A percentile compares a stretch with the other conserved stretches of the same genome.
phyloP scores from a whole-genome alignment of 2,329 filamentous ascomycete genomes.

The Chaetomium globosum region DNA sequence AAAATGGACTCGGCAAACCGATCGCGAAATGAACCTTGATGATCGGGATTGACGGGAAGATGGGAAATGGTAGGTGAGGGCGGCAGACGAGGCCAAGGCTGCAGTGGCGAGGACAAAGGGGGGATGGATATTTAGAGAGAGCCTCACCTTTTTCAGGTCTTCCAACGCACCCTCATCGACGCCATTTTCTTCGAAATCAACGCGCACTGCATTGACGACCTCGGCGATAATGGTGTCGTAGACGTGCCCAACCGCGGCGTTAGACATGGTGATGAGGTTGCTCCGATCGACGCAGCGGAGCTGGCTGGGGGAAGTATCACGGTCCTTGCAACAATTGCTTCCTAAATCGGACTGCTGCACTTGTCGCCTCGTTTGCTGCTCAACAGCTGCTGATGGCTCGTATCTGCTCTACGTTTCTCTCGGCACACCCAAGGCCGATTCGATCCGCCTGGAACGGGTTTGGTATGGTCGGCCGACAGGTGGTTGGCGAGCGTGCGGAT shows the following conservation, averaged over 20 bases:
- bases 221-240: conserved; percentile 79
- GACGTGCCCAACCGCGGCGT: conserved; percentile 68
- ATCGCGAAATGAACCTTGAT: conserved; percentile 20
- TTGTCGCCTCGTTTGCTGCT: conserved; percentile 8
- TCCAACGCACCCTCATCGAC: conserved; percentile 85
- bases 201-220: conserved; percentile 87
- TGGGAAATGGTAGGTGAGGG: neutral
- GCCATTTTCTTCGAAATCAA: conserved; percentile 96
- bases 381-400: neutral
- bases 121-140: conserved; percentile 24
- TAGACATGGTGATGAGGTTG: conserved; percentile 54
- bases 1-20: conserved; percentile 30
- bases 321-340: conserved; percentile 19
- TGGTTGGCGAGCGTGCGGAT: conserved; percentile 13
- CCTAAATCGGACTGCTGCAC: conserved; percentile 10
- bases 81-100: neutral
- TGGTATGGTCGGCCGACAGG: conserved; percentile 16
- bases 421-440: neutral
- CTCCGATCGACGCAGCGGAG: conserved; percentile 20
- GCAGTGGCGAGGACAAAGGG: conserved; percentile 7
- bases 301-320: conserved; percentile 12
- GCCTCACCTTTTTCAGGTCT: conserved; percentile 82
- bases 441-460: conserved; percentile 18
- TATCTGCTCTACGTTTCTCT: conserved; percentile 12
- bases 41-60: neutral